Base-by-base conservation (phyloP, 306 rosid species). In the Trifolium fragiferum region DNA sequence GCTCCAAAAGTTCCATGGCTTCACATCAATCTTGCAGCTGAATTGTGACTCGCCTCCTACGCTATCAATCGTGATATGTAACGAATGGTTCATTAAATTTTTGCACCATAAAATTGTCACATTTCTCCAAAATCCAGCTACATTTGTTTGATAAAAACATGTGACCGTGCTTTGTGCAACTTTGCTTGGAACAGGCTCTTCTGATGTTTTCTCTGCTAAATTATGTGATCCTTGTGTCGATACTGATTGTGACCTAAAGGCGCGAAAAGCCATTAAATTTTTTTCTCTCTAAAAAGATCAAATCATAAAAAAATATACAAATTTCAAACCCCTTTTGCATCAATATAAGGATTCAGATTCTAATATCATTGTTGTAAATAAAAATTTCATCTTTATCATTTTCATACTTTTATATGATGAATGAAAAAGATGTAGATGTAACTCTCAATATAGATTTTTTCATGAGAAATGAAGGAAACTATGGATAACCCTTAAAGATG, bases 1-100 rank as follows among this genome's bases (percentile, higher is more conserved):
- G 90, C 89, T 85, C 99, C 99, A 95, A 41, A 95, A 95, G 47
- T 82, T 84, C 99, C 99, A 95, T 0, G 99, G 96, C 76, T 95
- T 95, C 8, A 95, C 89, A 25, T 95, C 99, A 55, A 95, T 76
- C 64, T 87, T 95, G 86, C 96, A 92, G 1, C 55, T 78, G 82
- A 79, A 87, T 35, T 89, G 89, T 35, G 77, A 75, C 0, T 85
- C 92, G 0, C 96, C 93, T 0, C 74, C 90, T 60, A 84, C 53
- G 32, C 89, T 82, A n/a, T 92, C 89, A 6, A 92, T 66, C 21
- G 90, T 82, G 49, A 95, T 49, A 78, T 71, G 84, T 16, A 95
- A 76, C 41, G 92, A 81, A 38, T 95, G 92, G 85, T 88, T 88
- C 92, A 95, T 90, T n/a, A 90, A 84, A 37, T 89, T 90, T 35